Conservation (phyloP, 495 filamentous ascomycete species). For the Thermothielavioides terrestris region DNA sequence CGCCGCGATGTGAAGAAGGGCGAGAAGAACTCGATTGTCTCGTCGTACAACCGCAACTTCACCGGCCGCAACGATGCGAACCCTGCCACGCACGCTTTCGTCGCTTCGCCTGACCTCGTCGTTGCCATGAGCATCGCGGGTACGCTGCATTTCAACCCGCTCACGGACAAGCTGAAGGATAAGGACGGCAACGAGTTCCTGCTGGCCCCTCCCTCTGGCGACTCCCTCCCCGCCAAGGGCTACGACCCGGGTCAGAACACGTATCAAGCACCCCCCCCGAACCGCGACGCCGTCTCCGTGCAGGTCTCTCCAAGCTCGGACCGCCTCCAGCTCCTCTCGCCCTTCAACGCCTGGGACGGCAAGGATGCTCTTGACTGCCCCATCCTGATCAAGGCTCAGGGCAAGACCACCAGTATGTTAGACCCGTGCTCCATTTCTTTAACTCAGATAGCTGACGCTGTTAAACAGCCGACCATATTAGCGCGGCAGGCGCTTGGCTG, state of each 20-base stretch:
- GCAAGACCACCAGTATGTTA: slow-evolving; percentile 99
- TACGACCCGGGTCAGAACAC: slow-evolving; percentile 93
- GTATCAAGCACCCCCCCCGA: slow-evolving; percentile 88
- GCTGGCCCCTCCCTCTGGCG: slow-evolving; percentile 70
- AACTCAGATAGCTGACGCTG: too few species aligned
- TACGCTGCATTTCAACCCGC: slow-evolving; percentile 89
- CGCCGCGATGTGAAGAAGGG: slow-evolving; percentile 94
- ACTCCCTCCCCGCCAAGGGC: slow-evolving; percentile 69
- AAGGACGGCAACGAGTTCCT: slow-evolving; percentile 96
- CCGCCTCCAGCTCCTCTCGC: slow-evolving; percentile 83
- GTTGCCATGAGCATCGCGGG: slow-evolving; percentile 89
- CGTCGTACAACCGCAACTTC: slow-evolving; percentile 66
- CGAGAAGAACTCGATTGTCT: slow-evolving; percentile 59
- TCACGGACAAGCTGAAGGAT: slow-evolving; percentile 89
- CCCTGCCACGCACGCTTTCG: slow-evolving; percentile 96
- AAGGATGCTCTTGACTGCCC: slow-evolving; percentile 85
- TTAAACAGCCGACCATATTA: slow-evolving; percentile 99
- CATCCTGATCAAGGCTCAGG: slow-evolving; percentile 94
- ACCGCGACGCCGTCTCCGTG: slow-evolving; percentile 64
- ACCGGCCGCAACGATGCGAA: slow-evolving; percentile 99
- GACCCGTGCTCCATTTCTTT: too few species aligned
- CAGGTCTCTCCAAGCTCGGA: slow-evolving; percentile 83
- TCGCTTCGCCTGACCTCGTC: slow-evolving; percentile 95
- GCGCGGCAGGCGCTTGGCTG: slow-evolving; percentile 97
- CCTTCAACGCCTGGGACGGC: slow-evolving; percentile 86